Conservation (phyloP, 2,329 filamentous ascomycete species). For the Arthroderma uncinatum region DNA sequence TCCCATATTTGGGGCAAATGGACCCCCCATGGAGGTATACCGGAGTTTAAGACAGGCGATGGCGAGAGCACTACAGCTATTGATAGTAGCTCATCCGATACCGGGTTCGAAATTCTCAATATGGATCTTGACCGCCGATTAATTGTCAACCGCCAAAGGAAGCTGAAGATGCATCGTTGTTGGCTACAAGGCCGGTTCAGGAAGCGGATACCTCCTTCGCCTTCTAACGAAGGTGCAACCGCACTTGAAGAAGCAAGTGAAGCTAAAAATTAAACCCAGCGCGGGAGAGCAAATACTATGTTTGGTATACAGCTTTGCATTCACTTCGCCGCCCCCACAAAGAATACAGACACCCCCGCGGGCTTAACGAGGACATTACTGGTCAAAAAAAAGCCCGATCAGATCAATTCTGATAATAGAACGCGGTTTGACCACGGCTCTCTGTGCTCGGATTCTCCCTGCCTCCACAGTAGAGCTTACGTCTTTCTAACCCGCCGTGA, state of each 20-base stretch:
- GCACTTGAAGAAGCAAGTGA: background rate
- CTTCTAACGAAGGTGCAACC: background rate
- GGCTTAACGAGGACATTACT: background rate
- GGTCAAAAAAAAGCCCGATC: background rate
- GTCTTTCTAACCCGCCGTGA: background rate
- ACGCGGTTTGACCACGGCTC: background rate
- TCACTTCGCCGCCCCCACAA: background rate
- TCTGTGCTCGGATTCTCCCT: background rate
- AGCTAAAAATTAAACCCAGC: slow-evolving; percentile 5
- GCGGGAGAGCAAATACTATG: background rate
- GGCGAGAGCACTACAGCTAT: slow-evolving; percentile 12
- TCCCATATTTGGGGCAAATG: slow-evolving; percentile 61
- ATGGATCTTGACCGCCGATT: slow-evolving; percentile 78
- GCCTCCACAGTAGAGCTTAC: background rate
- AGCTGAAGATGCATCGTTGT: slow-evolving; percentile 96
- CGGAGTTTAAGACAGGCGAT: slow-evolving; percentile 13
- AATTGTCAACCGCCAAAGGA: slow-evolving; percentile 79
- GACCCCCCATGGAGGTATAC: slow-evolving; percentile 28
- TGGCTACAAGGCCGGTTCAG: slow-evolving; percentile 47
- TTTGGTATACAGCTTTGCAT: background rate
- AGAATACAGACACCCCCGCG: background rate
- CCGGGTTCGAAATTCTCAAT: slow-evolving; percentile 58
- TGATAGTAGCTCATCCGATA: slow-evolving; percentile 11
- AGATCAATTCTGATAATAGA: background rate
- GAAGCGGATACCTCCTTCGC: slow-evolving; percentile 20